phyloP scores from a whole-genome alignment of 306 rosid species.

The Quercus gilva region DNA sequence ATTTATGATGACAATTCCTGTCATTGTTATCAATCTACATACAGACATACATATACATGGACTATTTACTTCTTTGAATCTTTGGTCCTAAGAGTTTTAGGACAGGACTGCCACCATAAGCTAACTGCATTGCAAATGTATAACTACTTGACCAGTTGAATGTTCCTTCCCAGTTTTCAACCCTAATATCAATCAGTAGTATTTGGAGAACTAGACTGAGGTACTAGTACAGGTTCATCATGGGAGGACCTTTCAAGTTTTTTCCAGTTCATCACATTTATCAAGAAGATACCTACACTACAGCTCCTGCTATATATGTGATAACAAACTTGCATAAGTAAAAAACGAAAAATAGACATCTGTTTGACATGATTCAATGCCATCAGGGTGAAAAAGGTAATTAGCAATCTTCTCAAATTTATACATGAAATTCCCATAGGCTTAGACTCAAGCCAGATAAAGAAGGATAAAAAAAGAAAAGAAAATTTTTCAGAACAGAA shows the following conservation, averaged over 20 bases:
- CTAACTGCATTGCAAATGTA: not conserved
- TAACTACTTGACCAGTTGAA: not conserved
- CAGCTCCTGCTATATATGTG: not conserved
- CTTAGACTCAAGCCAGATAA: not conserved
- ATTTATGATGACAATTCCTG: not conserved
- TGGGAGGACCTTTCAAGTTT: not conserved
- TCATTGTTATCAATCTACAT: not conserved
- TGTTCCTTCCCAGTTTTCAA: not conserved
- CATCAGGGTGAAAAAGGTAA: not conserved
- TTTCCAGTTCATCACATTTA: not conserved
- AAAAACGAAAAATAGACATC: not conserved
- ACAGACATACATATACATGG: not conserved
- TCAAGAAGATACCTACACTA: not conserved
- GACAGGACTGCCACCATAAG: not conserved
- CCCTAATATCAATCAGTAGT: not conserved
- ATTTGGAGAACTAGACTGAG: not conserved
- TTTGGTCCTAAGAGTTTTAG: not conserved
- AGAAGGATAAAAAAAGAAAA: not conserved
- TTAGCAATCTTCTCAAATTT: not conserved
- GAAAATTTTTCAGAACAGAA: not conserved
- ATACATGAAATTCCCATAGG: not conserved
- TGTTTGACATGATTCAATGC: not conserved
- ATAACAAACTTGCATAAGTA: too few species aligned
- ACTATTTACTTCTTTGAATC: not conserved
- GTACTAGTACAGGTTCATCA: not conserved